These are phyloP conservation scores for Metschnikowia arizonensis DNA, from an alignment of 805 yeast genomes.

Conservation along the genomic window DNA sequence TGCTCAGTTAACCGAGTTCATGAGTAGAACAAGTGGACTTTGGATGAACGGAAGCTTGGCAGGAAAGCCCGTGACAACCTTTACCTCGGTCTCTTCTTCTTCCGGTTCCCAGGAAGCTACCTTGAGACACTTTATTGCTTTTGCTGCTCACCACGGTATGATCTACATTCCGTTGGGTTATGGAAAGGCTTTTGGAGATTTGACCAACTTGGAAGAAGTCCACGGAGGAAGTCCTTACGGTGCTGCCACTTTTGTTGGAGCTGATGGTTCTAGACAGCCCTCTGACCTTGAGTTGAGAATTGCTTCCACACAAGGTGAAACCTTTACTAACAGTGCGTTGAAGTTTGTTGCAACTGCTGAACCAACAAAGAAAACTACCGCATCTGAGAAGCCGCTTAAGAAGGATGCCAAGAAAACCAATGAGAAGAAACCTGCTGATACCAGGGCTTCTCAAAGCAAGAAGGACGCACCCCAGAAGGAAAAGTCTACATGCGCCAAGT, in stretches of 20 bases:
- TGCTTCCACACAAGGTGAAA: slow-evolving; percentile 64
- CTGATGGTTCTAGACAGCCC: slow-evolving; percentile 72
- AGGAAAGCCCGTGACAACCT: slow-evolving; percentile 47
- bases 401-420: background rate
- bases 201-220: slow-evolving; percentile 54
- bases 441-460: slow-evolving; percentile 14
- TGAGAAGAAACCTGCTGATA: no score
- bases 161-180: slow-evolving; percentile 77
- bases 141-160: slow-evolving; percentile 76
- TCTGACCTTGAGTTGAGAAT: slow-evolving; percentile 57
- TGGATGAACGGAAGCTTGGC: slow-evolving; percentile 20
- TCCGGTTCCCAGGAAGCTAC: slow-evolving; percentile 86
- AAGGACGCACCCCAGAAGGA: slow-evolving; percentile 6
- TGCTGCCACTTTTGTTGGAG: slow-evolving; percentile 75
- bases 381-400: background rate
- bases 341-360: slow-evolving; percentile 20
- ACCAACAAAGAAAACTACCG: background rate
- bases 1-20: slow-evolving; percentile 21
- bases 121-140: slow-evolving; percentile 57
- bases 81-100: slow-evolving; percentile 66
- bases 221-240: slow-evolving; percentile 88
- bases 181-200: slow-evolving; percentile 50
- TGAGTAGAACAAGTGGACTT: slow-evolving; percentile 21
- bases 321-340: slow-evolving; percentile 39
- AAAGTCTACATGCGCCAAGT: slow-evolving; percentile 15